phyloP scores from a whole-genome alignment of 805 yeast species.

The Candida yuanshanica region DNA sequence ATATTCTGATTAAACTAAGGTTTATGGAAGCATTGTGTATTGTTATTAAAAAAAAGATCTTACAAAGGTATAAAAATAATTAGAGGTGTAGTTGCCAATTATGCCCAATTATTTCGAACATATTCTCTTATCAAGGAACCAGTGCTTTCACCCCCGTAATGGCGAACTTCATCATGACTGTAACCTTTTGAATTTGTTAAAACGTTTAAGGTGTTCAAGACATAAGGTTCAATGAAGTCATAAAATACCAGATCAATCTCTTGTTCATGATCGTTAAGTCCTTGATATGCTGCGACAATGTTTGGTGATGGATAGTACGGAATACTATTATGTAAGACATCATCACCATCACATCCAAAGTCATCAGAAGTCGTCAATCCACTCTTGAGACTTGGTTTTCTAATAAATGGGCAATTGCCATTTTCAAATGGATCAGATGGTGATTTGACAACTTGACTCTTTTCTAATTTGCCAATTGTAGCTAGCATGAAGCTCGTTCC shows the following conservation, averaged over 20 bases:
- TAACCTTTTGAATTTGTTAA: conserved; percentile 24
- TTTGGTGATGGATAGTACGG: conserved; percentile 65
- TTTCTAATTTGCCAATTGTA: neutral
- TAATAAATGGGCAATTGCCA: conserved; percentile 10
- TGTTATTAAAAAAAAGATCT: conserved; percentile 18
- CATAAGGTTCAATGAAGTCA: conserved; percentile 59
- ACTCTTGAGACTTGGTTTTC: conserved; percentile 31
- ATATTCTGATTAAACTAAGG: conserved; percentile 1
- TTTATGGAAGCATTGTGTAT: conserved; percentile 14
- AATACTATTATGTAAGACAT: conserved; percentile 60
- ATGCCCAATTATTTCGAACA: conserved; percentile 30
- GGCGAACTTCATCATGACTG: conserved; percentile 30
- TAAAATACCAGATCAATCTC: conserved; percentile 70
- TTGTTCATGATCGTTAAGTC: conserved; percentile 22
- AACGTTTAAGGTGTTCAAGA: conserved; percentile 39
- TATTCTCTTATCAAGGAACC: conserved; percentile 40
- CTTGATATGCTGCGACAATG: conserved; percentile 54
- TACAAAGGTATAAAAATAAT: conserved; percentile 5
- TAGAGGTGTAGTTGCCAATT: neutral
- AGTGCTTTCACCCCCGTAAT: conserved; percentile 35
- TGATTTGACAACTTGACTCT: neutral
- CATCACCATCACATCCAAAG: conserved; percentile 84
- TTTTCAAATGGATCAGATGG: neutral
- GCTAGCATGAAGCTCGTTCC: conserved; percentile 6
- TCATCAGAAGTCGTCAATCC: conserved; percentile 88